Evolutionary conservation across 78 protist species (phyloP), one percentile per base, ranked within the genome.

Genomic region (Andalucia godoyi): DNA sequence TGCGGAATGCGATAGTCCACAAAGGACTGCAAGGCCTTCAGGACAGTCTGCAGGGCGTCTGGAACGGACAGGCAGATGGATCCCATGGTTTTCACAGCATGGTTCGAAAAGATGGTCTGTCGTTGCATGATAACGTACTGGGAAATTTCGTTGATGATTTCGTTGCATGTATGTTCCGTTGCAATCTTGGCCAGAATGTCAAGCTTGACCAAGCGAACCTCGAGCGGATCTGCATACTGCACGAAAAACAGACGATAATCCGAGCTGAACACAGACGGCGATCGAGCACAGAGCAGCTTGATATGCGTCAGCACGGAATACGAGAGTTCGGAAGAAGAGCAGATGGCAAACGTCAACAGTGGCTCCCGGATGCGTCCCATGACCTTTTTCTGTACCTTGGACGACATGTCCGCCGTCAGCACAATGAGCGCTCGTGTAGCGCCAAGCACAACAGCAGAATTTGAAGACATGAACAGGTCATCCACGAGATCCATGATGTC

Each of bases 401-500:
- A n/a, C n/a, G n/a, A 69, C 18, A 74, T 30, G 61, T 52, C 61
- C 70, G 69, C 76, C 49, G 95, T 84, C 25, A 85, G 55, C 60
- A 77, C 53, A 51, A 90, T 39, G 52, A 88, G 86, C 64, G 88
- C 76, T 15, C 79, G 68, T 41, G 78, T 68, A 15, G 77, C 66
- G 33, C 84, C 81, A 25, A 91, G 60, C 41, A 83, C 80, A 34
- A 91, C 78, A 23, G 90, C 80, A 32, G 75, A 40, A 83, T 91
- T 91, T 40, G 72, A 42, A 34, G 76, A 77, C 41, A 63, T 41
- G 50, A 91, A 60, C 23, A 69, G 72, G 42, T 74, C 88, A 32
- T 88, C 93, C 52, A 91, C 79, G 51, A 76, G 68, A 49, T 86
- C 80, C 74, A 86, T 74, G 59, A 89, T 72, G 40, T 79, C 83